Conservation (phyloP, 2,329 filamentous ascomycete genomes). For the Acrocalymma vagum region DNA sequence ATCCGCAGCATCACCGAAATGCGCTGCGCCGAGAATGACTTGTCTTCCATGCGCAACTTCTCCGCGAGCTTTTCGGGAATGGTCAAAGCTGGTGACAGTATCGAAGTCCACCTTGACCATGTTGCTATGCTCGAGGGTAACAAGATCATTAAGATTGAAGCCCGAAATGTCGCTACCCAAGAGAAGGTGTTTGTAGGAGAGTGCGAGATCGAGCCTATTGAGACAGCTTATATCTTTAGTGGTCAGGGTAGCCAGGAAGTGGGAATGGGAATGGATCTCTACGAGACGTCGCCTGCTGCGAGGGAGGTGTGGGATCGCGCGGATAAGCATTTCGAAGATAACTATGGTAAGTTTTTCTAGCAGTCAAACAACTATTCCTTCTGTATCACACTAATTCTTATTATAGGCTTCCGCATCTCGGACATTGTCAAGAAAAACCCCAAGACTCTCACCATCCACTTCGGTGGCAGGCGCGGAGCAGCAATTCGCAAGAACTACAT, state of each 20-base stretch:
- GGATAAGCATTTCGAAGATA: conserved; percentile 43
- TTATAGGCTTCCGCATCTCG: conserved; percentile 38
- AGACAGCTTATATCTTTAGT: conserved; percentile 50
- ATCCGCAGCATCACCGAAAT: conserved; percentile 37
- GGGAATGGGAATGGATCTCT: conserved; percentile 56
- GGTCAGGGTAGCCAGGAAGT: conserved; percentile 52
- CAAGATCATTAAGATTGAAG: conserved; percentile 32
- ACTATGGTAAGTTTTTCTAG: conserved; percentile 36
- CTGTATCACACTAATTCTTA: neutral
- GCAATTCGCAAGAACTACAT: conserved; percentile 47
- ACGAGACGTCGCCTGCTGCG: conserved; percentile 40
- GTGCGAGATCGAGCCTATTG: conserved; percentile 38
- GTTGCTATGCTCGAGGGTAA: conserved; percentile 43
- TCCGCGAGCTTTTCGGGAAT: conserved; percentile 45
- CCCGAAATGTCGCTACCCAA: conserved; percentile 32
- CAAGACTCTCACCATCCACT: conserved; percentile 47
- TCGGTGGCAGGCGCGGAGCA: conserved; percentile 45
- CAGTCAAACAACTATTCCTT: neutral
- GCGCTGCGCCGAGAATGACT: conserved; percentile 18
- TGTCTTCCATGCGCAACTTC: conserved; percentile 32
- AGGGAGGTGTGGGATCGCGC: conserved; percentile 63
- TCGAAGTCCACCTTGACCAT: conserved; percentile 42
- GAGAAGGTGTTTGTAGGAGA: conserved; percentile 42
- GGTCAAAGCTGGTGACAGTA: conserved; percentile 44
- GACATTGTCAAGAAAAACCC: conserved; percentile 52